These are phyloP conservation scores for Cutaneotrichosporon spelunceum DNA, from an alignment of 1,284 basidiomycete genomes.

Conservation along the genomic window DNA sequence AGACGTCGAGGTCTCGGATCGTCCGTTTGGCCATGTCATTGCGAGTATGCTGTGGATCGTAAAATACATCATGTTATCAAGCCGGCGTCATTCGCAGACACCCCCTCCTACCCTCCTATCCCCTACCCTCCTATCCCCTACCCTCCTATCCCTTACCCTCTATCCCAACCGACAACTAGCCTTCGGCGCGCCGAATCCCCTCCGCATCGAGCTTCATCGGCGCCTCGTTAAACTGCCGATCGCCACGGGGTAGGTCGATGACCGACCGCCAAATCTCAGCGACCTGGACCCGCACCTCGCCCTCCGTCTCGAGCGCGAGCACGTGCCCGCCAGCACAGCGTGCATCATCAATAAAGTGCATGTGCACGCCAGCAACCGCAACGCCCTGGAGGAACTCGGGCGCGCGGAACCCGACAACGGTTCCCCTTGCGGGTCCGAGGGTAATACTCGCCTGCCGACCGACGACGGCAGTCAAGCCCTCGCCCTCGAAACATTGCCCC, in stretches of 20 bases:
- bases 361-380: conserved; percentile 20
- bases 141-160: too few relatives aligned
- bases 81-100: too few relatives aligned
- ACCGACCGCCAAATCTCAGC: conserved; percentile 12
- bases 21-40: too few relatives aligned
- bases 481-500: conserved; percentile 19
- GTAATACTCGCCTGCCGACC: conserved; percentile 13
- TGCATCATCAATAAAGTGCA: conserved; percentile 24
- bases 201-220: conserved; percentile 13
- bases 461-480: conserved; percentile 15
- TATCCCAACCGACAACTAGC: too few relatives aligned
- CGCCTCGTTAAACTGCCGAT: conserved; percentile 19
- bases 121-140: too few relatives aligned
- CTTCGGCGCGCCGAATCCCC: conserved; percentile 19
- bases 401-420: conserved; percentile 20
- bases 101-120: too few relatives aligned
- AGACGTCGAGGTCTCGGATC: too few relatives aligned
- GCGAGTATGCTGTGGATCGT: too few relatives aligned
- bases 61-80: too few relatives aligned
- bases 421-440: conserved; percentile 12
- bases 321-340: conserved; percentile 18
- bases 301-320: conserved; percentile 22
- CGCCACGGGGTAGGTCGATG: conserved; percentile 17
- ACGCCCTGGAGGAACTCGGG: conserved; percentile 21
- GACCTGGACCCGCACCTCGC: conserved; percentile 17